These are phyloP conservation scores for Cladobotryum protrusum DNA, from an alignment of 2,329 filamentous ascomycete genomes.

Conservation along the genomic window DNA sequence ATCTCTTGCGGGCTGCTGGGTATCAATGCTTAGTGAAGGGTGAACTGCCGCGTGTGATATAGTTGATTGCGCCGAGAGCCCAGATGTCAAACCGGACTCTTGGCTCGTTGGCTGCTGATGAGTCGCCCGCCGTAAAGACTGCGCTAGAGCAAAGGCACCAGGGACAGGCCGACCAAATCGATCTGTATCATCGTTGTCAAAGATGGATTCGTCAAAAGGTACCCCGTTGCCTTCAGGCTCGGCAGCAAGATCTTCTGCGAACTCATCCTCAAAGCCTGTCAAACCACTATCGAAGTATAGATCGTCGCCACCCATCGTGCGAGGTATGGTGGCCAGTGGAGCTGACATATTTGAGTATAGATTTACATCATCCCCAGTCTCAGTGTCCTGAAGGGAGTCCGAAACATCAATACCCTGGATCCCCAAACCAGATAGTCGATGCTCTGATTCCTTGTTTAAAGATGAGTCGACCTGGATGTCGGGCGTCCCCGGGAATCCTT, in stretches of 20 bases:
- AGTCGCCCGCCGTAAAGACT: conserved; percentile 37
- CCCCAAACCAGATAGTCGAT: conserved; percentile 32
- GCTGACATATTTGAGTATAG: conserved; percentile 8
- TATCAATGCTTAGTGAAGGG: conserved; percentile 41
- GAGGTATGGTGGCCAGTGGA: conserved; percentile 9
- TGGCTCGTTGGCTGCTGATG: conserved; percentile 29
- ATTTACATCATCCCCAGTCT: background rate
- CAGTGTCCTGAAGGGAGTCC: background rate
- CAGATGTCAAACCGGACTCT: conserved; percentile 42
- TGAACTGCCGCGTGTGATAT: conserved; percentile 44
- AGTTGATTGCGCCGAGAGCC: conserved; percentile 38
- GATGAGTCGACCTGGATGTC: background rate
- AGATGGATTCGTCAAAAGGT: conserved; percentile 66
- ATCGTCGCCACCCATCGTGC: conserved; percentile 46
- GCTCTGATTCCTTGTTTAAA: conserved; percentile 8
- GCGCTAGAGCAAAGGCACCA: conserved; percentile 49
- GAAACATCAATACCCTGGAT: conserved; percentile 32
- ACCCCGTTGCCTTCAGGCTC: conserved; percentile 42
- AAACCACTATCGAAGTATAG: conserved; percentile 65
- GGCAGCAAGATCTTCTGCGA: conserved; percentile 39
- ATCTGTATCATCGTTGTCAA: conserved; percentile 62
- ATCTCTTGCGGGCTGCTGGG: conserved; percentile 12
- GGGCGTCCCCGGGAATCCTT: conserved; percentile 9
- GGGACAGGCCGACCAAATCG: conserved; percentile 55
- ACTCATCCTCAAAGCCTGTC: conserved; percentile 40